Evolutionary conservation across 148 eudicot genomes (phyloP), one percentile per base, ranked within the genome.

Genomic region (Vaccinium vitisidaea): DNA sequence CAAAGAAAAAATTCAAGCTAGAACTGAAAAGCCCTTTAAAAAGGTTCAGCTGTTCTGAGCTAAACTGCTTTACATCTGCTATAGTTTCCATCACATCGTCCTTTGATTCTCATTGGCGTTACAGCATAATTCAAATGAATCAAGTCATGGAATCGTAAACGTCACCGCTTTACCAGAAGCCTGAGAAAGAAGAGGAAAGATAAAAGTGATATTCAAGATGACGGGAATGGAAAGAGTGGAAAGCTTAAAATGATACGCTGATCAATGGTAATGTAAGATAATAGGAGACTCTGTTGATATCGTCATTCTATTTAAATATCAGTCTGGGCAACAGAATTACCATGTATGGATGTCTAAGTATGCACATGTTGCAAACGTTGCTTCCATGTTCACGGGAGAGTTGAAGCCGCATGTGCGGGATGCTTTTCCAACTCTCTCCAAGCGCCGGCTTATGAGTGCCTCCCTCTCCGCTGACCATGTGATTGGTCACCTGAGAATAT

Each of bases 401-500:
- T 87, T 91, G 91, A 87, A 96, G 93, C 84, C 94, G 91, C 73
- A 92, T 92, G 81, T 94, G 94, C 13, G 97, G 97, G 71, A 94
- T 81, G 83, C 87, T 91, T 91, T 94, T 96, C 99, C 99, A 96
- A 87, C 97, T 96, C 89, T 96, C 97, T 76, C 99, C 99, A 39
- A 96, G 95, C 77, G 99, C 99, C 36, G 99, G 98, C 86, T 96
- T 96, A 30, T 85, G 73, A 43, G 75, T 80, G 83, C 99, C 98
- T 61, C 95, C 93, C 84, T 94, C 98, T 73, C 94, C 98, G 54
- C 94, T 90, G 86, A 96, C 99, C 97, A 92, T 94, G 89, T 96
- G 99, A 92, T 94, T 96, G 19, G 95, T 96, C 80, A 94, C 94
- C 99, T 82, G 59, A 52, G 71, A 23, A 65, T 63, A 19, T 50